Percentiles rank a stretch among this genome's conserved stretches.
These are phyloP conservation scores for Tetrahymena elliotti DNA, from an alignment of 73 alveolate species.

Conservation along the genomic window DNA sequence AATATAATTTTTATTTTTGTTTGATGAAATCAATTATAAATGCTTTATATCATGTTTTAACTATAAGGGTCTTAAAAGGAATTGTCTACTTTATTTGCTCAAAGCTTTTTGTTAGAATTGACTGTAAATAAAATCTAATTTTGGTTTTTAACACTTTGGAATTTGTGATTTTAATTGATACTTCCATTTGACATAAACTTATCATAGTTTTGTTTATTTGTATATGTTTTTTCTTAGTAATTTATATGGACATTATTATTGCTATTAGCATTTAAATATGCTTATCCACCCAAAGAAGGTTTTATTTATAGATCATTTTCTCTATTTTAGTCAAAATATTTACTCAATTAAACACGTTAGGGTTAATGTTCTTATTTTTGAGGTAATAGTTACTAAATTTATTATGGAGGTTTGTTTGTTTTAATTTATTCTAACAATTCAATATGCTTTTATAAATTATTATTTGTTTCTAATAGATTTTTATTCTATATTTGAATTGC, in stretches of 20 bases:
- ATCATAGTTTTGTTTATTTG: background rate
- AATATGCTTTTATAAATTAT: background rate
- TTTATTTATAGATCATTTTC: background rate
- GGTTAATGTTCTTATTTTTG: background rate
- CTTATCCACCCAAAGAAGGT: background rate
- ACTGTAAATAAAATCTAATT: background rate
- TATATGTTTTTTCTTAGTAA: background rate
- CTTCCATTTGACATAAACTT: background rate
- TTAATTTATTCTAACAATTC: background rate
- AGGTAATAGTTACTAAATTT: background rate
- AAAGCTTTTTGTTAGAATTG: background rate
- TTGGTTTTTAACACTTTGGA: background rate
- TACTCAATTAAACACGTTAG: background rate
- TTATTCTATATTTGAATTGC: background rate
- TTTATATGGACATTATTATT: background rate
- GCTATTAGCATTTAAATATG: background rate
- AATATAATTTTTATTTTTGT: too few species aligned
- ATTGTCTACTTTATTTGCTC: background rate
- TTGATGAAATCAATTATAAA: background rate
- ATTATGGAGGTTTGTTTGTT: background rate
- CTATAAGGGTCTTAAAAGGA: background rate
- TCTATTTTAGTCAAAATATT: background rate
- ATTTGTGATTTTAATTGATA: background rate
- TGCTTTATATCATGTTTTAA: background rate
- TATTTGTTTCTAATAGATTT: background rate